These are phyloP conservation scores for Exophiala oligosperma DNA, from an alignment of 2,329 filamentous ascomycete genomes.

Conservation along the genomic window DNA sequence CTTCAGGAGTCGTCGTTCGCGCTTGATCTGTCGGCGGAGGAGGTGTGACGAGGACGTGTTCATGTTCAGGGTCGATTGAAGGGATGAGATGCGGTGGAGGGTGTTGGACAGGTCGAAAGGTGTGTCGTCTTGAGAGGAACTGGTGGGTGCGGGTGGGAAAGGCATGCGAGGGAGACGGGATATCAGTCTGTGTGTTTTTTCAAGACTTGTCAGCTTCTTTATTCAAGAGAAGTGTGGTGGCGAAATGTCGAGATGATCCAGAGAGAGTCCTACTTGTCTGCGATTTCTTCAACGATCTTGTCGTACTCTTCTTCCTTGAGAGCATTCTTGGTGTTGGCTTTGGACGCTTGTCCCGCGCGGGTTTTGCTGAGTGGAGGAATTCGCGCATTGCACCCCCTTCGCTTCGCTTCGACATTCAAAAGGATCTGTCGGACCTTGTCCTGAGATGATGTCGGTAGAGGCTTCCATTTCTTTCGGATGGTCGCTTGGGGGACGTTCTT, in stretches of 20 bases:
- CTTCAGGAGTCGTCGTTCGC: constrained; percentile 43
- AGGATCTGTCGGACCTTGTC: constrained; percentile 45
- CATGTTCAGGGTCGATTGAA: constrained; percentile 43
- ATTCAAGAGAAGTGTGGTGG: too few species aligned
- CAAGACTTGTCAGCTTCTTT: too few species aligned
- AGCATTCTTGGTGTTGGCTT: neutral
- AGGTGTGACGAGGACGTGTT: constrained; percentile 41
- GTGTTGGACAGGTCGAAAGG: constrained; percentile 46
- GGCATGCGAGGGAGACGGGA: constrained; percentile 47
- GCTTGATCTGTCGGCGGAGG: constrained; percentile 42
- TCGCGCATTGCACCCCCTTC: constrained; percentile 10
- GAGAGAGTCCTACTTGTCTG: constrained; percentile 10
- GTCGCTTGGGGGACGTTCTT: constrained; percentile 44
- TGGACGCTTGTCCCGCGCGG: neutral
- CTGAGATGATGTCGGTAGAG: constrained; percentile 43
- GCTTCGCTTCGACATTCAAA: constrained; percentile 38
- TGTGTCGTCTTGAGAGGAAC: constrained; percentile 36
- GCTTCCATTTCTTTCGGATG: constrained; percentile 48
- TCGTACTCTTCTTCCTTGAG: constrained; percentile 22
- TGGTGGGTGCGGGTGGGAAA: constrained; percentile 38
- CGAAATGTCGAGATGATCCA: neutral
- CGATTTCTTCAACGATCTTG: constrained; percentile 16
- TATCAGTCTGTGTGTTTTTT: constrained; percentile 12
- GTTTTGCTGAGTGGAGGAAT: constrained; percentile 9
- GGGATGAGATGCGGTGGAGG: constrained; percentile 32